phyloP scores from a whole-genome alignment of 1,139 yeast species.

The Kodamaea arcana region DNA sequence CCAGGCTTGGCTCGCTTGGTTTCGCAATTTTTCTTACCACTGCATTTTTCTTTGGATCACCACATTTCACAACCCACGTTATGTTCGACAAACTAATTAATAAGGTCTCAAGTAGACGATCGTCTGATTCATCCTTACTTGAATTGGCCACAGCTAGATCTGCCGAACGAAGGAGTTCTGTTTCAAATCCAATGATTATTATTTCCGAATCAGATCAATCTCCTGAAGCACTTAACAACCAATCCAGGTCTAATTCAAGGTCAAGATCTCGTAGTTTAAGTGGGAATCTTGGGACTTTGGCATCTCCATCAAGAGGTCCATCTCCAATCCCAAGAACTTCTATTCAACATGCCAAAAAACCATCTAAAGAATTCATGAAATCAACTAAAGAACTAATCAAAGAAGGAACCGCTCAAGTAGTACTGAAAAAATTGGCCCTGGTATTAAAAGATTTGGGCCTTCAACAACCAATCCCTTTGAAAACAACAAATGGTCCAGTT shows the following conservation, averaged over 20 bases:
- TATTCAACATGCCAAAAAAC: too few species aligned
- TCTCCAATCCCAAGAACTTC: constrained; percentile 13
- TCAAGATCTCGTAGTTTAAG: constrained; percentile 14
- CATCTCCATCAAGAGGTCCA: neutral
- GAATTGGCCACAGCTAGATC: constrained; percentile 7
- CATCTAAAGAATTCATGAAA: too few species aligned
- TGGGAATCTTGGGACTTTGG: constrained; percentile 8
- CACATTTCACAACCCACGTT: neutral
- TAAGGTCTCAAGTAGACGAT: constrained; percentile 12
- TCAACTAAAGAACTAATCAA: constrained; percentile 39
- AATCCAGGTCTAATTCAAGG: constrained; percentile 2
- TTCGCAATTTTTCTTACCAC: too few species aligned
- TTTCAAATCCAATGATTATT: constrained; percentile 20
- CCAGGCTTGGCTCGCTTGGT: too few species aligned
- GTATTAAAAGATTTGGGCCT: constrained; percentile 38
- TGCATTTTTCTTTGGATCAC: neutral
- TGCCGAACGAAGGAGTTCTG: constrained; percentile 15
- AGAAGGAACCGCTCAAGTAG: constrained; percentile 36
- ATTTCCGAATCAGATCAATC: constrained; percentile 13
- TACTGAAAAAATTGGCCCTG: constrained; percentile 32
- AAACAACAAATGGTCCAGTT: constrained; percentile 20
- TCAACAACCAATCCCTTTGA: constrained; percentile 38
- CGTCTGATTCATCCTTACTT: constrained; percentile 12
- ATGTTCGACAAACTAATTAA: constrained; percentile 13
- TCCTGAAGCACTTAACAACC: neutral